Conservation (phyloP, 805 yeast genomes). For the Lipomyces sp. region DNA sequence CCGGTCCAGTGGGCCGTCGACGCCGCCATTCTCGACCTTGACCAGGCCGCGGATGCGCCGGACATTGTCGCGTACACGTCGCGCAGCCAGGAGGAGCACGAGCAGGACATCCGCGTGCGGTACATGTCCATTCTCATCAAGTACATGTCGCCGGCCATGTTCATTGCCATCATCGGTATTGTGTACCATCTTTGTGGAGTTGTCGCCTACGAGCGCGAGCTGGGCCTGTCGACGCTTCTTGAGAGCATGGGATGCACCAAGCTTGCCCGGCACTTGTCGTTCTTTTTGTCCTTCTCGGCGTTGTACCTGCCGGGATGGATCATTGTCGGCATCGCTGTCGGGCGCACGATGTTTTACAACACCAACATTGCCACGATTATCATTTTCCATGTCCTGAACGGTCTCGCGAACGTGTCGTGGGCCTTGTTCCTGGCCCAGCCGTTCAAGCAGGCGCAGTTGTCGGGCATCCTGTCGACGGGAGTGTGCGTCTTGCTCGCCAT, state of each 20-base stretch:
- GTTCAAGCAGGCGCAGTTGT: constrained; percentile 36
- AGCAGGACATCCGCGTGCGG: constrained; percentile 31
- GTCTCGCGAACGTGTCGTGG: constrained; percentile 37
- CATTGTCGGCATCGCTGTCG: constrained; percentile 33
- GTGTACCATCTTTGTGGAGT: constrained; percentile 39
- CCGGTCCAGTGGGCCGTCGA: constrained; percentile 37
- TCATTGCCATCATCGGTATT: constrained; percentile 39
- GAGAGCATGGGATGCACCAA: constrained; percentile 37
- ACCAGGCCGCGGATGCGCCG: constrained; percentile 32
- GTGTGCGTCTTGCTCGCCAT: constrained; percentile 36
- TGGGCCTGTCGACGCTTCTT: constrained; percentile 35
- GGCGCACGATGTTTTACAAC: constrained; percentile 31
- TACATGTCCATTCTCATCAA: constrained; percentile 34
- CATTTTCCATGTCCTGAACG: constrained; percentile 36
- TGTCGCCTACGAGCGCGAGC: constrained; percentile 38
- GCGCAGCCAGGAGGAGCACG: constrained; percentile 31
- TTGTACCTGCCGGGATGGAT: constrained; percentile 40
- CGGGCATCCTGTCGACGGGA: constrained; percentile 39
- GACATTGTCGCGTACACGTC: constrained; percentile 37
- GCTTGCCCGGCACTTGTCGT: constrained; percentile 33
- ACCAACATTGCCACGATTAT: constrained; percentile 33
- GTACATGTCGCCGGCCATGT: constrained; percentile 39
- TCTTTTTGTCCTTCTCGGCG: constrained; percentile 34
- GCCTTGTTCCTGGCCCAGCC: constrained; percentile 36
- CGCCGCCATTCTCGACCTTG: constrained; percentile 32